phyloP scores from a whole-genome alignment of 176 grass and related monocot species.

The Bolboschoenus planiculmis region DNA sequence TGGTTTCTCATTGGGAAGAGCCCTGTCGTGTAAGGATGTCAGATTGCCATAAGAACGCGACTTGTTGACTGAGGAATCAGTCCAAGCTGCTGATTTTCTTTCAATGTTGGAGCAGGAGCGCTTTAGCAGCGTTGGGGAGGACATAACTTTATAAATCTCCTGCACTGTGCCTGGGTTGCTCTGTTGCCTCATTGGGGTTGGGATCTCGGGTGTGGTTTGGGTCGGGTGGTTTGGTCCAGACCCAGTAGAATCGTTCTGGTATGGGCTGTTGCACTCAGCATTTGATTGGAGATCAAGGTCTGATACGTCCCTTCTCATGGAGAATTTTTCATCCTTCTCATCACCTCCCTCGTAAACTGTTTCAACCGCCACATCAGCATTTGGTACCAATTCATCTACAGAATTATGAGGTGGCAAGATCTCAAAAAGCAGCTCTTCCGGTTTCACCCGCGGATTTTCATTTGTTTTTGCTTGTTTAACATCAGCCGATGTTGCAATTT shows the following conservation, averaged over 20 bases:
- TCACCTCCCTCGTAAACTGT: slow-evolving; percentile 23
- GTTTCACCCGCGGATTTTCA: slow-evolving; percentile 49
- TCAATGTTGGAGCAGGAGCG: slow-evolving; percentile 97
- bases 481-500: slow-evolving; percentile 19
- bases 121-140: slow-evolving; percentile 34
- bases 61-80: slow-evolving; percentile 37
- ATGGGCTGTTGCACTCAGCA: slow-evolving; percentile 14
- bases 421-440: slow-evolving; percentile 48
- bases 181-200: slow-evolving; percentile 6
- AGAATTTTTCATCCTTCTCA: slow-evolving; percentile 29
- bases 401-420: background rate
- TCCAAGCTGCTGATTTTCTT: slow-evolving; percentile 41
- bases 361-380: slow-evolving; percentile 13
- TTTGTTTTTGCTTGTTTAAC: slow-evolving; percentile 29
- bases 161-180: slow-evolving; percentile 17
- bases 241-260: background rate
- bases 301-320: slow-evolving; percentile 18
- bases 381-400: background rate
- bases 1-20: background rate
- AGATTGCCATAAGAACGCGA: slow-evolving; percentile 57
- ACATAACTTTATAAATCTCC: background rate
- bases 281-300: slow-evolving; percentile 23
- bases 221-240: background rate
- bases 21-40: background rate
- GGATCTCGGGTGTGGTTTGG: slow-evolving; percentile 7